A percentile compares a stretch with the other conserved stretches of the same genome.
These are phyloP conservation scores for Physaria fendleri DNA, from an alignment of 345 rosid genomes.

Conservation along the genomic window DNA sequence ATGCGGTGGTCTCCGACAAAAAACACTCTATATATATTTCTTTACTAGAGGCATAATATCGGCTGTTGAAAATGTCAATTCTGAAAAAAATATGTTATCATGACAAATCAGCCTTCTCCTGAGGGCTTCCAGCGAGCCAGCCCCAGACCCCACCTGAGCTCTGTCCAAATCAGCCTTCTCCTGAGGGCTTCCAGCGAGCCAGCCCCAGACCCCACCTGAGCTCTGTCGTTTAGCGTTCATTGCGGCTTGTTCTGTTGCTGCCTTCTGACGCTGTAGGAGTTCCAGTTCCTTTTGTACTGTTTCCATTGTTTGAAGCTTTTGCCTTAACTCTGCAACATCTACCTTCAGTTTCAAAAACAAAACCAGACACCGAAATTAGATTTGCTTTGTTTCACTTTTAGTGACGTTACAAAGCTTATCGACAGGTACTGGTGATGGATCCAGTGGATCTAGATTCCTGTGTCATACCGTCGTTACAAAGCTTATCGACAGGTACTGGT, in stretches of 20 bases:
- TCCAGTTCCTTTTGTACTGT: slow-evolving; percentile 83
- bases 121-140: slow-evolving; percentile 89
- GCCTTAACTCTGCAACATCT: slow-evolving; percentile 91
- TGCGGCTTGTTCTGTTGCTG: slow-evolving; percentile 92
- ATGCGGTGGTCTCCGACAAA: background rate
- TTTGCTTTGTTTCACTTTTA: background rate
- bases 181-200: slow-evolving; percentile 85
- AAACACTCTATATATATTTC: slow-evolving; percentile 10
- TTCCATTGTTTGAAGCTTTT: slow-evolving; percentile 87
- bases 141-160: slow-evolving; percentile 95
- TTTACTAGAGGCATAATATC: slow-evolving; percentile 9
- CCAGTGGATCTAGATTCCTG: background rate
- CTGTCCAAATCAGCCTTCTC: slow-evolving; percentile 43
- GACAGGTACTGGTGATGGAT: background rate
- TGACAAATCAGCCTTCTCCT: slow-evolving; percentile 30
- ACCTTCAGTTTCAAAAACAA: slow-evolving; percentile 48
- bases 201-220: slow-evolving; percentile 95
- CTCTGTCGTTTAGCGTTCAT: slow-evolving; percentile 63
- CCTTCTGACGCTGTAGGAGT: slow-evolving; percentile 89
- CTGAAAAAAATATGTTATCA: background rate
- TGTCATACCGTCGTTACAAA: too few relatives aligned
- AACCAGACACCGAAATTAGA: background rate
- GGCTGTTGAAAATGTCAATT: background rate
- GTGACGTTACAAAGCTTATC: background rate
- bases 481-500: background rate